Conservation (phyloP, 371 early-diverging fungal species). For the Mucor ambiguus region DNA sequence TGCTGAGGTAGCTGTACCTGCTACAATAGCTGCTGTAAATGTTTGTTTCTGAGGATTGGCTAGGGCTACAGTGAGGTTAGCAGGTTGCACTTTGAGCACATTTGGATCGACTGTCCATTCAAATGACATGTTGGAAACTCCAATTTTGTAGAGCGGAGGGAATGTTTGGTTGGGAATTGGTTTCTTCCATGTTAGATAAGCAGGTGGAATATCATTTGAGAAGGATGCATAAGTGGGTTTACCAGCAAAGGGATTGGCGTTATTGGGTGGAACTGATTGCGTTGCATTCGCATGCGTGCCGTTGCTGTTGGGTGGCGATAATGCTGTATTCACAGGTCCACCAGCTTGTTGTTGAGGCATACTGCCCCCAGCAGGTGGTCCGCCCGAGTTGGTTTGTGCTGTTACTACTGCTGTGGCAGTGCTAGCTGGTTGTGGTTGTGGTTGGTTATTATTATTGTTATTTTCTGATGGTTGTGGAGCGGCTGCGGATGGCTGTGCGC, state of each 20-base stretch:
- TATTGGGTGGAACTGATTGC: slow-evolving; percentile 26
- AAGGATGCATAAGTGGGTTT: slow-evolving; percentile 45
- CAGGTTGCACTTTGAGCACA: slow-evolving; percentile 44
- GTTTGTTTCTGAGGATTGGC: slow-evolving; percentile 50
- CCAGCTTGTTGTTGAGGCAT: slow-evolving; percentile 16
- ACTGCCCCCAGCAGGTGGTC: slow-evolving; percentile 11
- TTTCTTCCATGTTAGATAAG: slow-evolving; percentile 52
- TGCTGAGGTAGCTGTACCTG: slow-evolving; percentile 48
- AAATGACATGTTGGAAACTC: slow-evolving; percentile 46
- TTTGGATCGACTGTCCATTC: slow-evolving; percentile 47
- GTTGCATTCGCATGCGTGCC: slow-evolving; percentile 33
- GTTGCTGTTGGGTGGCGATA: slow-evolving; percentile 18
- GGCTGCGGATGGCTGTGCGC: background rate
- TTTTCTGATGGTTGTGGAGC: slow-evolving; percentile 9
- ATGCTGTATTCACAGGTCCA: slow-evolving; percentile 14
- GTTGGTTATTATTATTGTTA: background rate
- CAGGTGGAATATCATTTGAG: slow-evolving; percentile 44
- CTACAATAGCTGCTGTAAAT: slow-evolving; percentile 38
- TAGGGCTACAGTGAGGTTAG: slow-evolving; percentile 46
- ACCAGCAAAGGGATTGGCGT: slow-evolving; percentile 40
- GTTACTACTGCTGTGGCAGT: slow-evolving; percentile 22
- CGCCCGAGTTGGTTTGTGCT: slow-evolving; percentile 13
- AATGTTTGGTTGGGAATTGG: slow-evolving; percentile 49
- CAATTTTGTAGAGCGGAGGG: slow-evolving; percentile 48
- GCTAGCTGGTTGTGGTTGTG: slow-evolving; percentile 17